Conservation (phyloP, 805 yeast genomes). For the Ogataea nitratoaversa region DNA sequence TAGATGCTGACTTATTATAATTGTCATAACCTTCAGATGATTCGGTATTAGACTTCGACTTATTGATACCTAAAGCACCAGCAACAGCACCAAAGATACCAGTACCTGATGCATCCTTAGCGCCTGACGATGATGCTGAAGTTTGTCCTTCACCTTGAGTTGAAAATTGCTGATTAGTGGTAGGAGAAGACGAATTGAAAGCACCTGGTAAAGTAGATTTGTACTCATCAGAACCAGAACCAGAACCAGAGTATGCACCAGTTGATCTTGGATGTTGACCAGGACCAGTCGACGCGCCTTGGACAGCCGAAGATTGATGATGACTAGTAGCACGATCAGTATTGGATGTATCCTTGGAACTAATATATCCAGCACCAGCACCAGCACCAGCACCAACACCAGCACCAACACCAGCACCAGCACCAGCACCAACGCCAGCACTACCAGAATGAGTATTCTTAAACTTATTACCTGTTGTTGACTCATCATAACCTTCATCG, state of each 20-base stretch:
- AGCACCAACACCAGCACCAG: constrained; percentile 6
- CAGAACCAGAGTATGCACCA: constrained; percentile 4
- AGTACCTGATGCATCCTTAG: neutral
- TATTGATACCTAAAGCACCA: neutral
- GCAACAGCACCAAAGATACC: constrained; percentile 1
- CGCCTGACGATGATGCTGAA: neutral
- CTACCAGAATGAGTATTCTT: too few relatives aligned
- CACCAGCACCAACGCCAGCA: too few relatives aligned
- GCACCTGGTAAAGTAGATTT: neutral
- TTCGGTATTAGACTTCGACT: too few relatives aligned
- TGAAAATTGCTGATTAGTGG: neutral
- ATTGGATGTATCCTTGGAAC: neutral
- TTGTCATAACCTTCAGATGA: neutral
- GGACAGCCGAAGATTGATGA: neutral
- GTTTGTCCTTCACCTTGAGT: neutral
- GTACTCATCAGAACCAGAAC: constrained; percentile 2
- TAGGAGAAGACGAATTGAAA: neutral
- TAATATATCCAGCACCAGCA: constrained; percentile 13
- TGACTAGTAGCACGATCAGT: neutral
- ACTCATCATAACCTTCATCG: too few relatives aligned
- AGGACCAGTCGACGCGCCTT: neutral
- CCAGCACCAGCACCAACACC: constrained; percentile 8
- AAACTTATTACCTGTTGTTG: too few relatives aligned
- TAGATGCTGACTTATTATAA: neutral
- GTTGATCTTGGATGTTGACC: neutral